These are phyloP conservation scores for Aspergillus pseudoviridinutans DNA, from an alignment of 2,329 filamentous ascomycete species.

Conservation along the genomic window DNA sequence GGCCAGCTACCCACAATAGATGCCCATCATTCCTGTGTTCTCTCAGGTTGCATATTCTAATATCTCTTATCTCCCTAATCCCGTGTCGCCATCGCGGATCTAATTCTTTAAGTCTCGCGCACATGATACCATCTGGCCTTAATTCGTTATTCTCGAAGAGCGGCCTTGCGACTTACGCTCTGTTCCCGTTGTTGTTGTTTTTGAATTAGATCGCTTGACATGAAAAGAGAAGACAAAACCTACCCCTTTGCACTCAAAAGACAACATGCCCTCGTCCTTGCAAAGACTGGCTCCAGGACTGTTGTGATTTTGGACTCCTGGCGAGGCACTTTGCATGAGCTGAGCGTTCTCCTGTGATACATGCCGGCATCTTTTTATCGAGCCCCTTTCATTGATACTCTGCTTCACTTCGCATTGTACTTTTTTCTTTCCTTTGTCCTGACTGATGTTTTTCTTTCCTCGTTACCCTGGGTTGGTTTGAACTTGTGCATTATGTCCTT, in stretches of 20 bases:
- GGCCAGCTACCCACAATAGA: constrained; percentile 36
- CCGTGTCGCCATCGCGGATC: constrained; percentile 29
- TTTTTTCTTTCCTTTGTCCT: constrained; percentile 6
- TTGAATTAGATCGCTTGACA: constrained; percentile 23
- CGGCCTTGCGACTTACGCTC: constrained; percentile 25
- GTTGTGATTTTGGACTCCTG: constrained; percentile 16
- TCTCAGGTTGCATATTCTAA: constrained; percentile 26
- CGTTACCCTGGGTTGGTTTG: constrained; percentile 19
- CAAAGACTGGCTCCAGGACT: constrained; percentile 15
- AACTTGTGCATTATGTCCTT: constrained; percentile 19
- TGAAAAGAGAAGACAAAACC: constrained; percentile 16
- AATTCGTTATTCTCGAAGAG: constrained; percentile 27
- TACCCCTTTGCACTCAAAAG: constrained; percentile 7
- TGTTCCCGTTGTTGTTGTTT: constrained; percentile 17
- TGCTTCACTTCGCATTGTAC: constrained; percentile 9
- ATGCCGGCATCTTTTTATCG: constrained; percentile 11
- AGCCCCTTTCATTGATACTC: constrained; percentile 20
- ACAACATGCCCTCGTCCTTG: not conserved
- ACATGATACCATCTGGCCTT: constrained; percentile 37
- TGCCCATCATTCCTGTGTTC: constrained; percentile 19
- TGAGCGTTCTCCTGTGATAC: constrained; percentile 17
- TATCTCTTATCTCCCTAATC: constrained; percentile 33
- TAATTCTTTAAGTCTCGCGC: constrained; percentile 28
- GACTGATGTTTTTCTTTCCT: constrained; percentile 16
- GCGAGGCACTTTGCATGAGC: constrained; percentile 20